Percentiles rank a stretch among this genome's conserved stretches.
Evolutionary conservation across 805 yeast genomes (phyloP).

Genomic region (Blastobotrys robertii): DNA sequence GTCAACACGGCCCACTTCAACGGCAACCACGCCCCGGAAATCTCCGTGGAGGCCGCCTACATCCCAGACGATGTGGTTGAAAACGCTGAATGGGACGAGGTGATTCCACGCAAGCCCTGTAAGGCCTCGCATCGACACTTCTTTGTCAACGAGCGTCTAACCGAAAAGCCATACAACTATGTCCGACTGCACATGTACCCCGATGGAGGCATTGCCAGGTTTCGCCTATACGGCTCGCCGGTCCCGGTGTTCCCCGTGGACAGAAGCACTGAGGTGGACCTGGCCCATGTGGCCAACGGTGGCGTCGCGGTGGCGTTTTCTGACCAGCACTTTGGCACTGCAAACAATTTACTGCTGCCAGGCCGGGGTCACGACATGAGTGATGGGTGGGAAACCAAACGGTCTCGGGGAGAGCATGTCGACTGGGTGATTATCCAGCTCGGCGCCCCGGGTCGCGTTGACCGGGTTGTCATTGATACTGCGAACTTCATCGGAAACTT

Average conservation of each 20-base stretch:
- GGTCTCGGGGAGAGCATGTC: slow-evolving; percentile 78
- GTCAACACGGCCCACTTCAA: slow-evolving; percentile 89
- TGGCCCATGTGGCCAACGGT: slow-evolving; percentile 77
- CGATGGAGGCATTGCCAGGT: slow-evolving; percentile 96
- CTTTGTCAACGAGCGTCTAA: slow-evolving; percentile 39
- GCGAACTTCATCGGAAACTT: slow-evolving; percentile 92
- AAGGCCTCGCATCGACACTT: slow-evolving; percentile 86
- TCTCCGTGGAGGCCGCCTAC: slow-evolving; percentile 68
- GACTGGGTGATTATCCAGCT: slow-evolving; percentile 87
- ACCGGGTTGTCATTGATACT: slow-evolving; percentile 68
- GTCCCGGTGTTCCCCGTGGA: slow-evolving; percentile 56
- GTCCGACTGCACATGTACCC: slow-evolving; percentile 88
- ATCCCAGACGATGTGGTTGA: slow-evolving; percentile 23
- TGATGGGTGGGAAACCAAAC: slow-evolving; percentile 96
- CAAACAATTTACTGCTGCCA: slow-evolving; percentile 79
- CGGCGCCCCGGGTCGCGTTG: slow-evolving; percentile 53
- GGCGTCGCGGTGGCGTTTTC: slow-evolving; percentile 78
- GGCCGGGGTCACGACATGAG: slow-evolving; percentile 96
- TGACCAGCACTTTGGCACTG: slow-evolving; percentile 92
- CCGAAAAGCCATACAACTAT: slow-evolving; percentile 62
- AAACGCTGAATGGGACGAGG: slow-evolving; percentile 53
- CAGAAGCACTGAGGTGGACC: slow-evolving; percentile 42
- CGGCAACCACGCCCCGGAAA: slow-evolving; percentile 91
- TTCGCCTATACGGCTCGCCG: slow-evolving; percentile 80
- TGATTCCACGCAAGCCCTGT: slow-evolving; percentile 67